Conservation (phyloP, 106 monocot species). For the Xerophyta viscosa region DNA sequence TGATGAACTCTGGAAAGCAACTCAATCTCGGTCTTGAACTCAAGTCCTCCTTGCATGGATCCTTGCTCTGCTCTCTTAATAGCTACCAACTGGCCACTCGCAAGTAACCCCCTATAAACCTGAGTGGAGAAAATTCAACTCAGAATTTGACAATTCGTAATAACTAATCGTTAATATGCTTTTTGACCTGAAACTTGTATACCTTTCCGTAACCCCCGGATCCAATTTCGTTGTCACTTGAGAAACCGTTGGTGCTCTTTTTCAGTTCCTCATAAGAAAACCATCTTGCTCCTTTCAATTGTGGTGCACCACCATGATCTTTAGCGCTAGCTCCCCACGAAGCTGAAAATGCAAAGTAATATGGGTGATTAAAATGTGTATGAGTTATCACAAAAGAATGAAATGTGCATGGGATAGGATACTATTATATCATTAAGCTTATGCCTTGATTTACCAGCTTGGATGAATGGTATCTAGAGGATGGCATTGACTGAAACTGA, state of each 20-base stretch:
- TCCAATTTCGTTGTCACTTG: constrained; percentile 45
- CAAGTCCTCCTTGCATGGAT: constrained; percentile 81
- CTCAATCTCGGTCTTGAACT: constrained; percentile 97
- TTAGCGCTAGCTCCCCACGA: constrained; percentile 38
- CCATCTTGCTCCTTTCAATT: constrained; percentile 64
- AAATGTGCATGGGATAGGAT: no score
- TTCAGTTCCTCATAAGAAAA: constrained; percentile 67
- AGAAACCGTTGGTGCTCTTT: constrained; percentile 52
- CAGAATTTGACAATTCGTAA: no score
- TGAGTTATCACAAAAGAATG: no score
- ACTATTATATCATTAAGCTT: no score
- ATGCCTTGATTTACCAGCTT: no score
- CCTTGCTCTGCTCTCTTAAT: constrained; percentile 77
- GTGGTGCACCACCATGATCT: constrained; percentile 48
- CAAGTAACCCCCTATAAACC: constrained; percentile 74
- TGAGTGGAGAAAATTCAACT: no score
- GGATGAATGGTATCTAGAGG: no score
- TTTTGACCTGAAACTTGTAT: no score
- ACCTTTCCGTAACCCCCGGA: constrained; percentile 67
- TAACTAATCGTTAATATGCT: no score
- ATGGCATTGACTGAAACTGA: no score
- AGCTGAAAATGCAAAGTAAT: constrained; percentile 15
- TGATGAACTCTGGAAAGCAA: constrained; percentile 80
- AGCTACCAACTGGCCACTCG: constrained; percentile 60
- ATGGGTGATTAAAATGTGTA: no score